These are phyloP conservation scores for Rhodotorula diobovata DNA, from an alignment of 768 basidiomycete species.

Conservation along the genomic window DNA sequence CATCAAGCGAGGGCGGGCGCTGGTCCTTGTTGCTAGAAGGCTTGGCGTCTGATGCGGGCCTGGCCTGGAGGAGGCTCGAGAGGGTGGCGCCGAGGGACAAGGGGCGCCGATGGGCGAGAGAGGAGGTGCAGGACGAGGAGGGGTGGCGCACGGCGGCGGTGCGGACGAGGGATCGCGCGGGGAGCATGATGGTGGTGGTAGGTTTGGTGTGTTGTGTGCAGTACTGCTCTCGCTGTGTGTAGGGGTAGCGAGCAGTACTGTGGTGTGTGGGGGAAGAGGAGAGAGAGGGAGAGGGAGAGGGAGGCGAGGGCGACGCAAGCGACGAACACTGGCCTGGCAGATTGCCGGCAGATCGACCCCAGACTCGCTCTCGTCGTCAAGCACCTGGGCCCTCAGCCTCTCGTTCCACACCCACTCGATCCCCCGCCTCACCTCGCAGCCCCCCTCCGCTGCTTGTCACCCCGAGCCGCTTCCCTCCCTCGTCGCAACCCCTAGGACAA, in stretches of 20 bases:
- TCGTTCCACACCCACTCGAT: too few relatives aligned
- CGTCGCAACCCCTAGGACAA: not conserved
- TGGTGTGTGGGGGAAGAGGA: not conserved
- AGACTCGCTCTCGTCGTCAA: too few relatives aligned
- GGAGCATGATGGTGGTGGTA: not conserved
- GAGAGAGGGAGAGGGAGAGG: not conserved
- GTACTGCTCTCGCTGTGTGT: not conserved
- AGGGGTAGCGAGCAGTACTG: not conserved
- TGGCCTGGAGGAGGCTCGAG: conserved; percentile 5
- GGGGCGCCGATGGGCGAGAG: conserved; percentile 5
- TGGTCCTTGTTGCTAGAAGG: not conserved
- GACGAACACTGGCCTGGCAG: too few relatives aligned
- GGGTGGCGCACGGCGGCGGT: not conserved
- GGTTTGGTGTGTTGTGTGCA: too few relatives aligned
- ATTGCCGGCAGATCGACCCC: too few relatives aligned
- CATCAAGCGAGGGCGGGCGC: conserved; percentile 36
- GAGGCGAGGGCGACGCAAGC: not conserved
- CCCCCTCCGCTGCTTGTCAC: not conserved
- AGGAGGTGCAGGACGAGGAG: not conserved
- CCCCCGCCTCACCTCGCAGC: too few relatives aligned
- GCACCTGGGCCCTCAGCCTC: too few relatives aligned
- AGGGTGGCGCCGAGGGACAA: conserved; percentile 2
- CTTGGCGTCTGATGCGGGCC: not conserved
- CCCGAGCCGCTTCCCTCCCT: not conserved
- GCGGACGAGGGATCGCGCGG: not conserved